Evolutionary conservation across 164 flowering plant genomes (phyloP), one percentile per base, ranked within the genome.

Genomic region (Paratinospora sagittata): DNA sequence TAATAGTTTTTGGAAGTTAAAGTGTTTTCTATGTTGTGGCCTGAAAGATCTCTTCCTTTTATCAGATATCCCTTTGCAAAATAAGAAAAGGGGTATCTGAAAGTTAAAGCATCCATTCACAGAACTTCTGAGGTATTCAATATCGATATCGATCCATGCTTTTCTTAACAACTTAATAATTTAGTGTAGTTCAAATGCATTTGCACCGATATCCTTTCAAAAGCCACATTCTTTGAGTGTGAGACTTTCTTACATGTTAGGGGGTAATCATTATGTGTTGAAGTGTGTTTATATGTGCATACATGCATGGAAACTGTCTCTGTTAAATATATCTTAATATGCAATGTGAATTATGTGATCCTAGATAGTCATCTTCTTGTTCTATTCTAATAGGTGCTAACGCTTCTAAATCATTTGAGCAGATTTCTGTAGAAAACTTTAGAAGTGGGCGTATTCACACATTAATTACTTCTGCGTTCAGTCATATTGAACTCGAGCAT

Each of bases 401-500:
- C 62, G 27, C 63, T 65, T 77, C 70, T 8, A 66, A 72, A 26
- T 76, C 79, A 19, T 69, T 41, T 72, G 72, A 6, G 73, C 88
- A 94, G 98, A 82, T 91, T 67, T 90, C 97, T 16, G 68, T 91
- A 37, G 89, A 88, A 65, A 90, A 94, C 77, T 55, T 94, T 71
- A 80, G 45, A 75, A 84, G 85, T 83, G 93, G 97, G 58, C 91
- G 88, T 19, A 17, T 90, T 55, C 94, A 95, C 81, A 90, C 97
- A 0, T 62, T 95, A 85, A 78, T 95, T 65, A 95, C 97, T 72
- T 82, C 85, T 55, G 95, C 96, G 1, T 95, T 95, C 89, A 95
- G 98, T 78, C 98, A 95, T 67, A 76, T 78, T 0, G 86, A 85
- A 27, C 0, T 65, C 10, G 85, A 73, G 52, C 98, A 94, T 80